Base-by-base conservation (phyloP, 1,139 yeast species). In the Blastobotrys proliferans region DNA sequence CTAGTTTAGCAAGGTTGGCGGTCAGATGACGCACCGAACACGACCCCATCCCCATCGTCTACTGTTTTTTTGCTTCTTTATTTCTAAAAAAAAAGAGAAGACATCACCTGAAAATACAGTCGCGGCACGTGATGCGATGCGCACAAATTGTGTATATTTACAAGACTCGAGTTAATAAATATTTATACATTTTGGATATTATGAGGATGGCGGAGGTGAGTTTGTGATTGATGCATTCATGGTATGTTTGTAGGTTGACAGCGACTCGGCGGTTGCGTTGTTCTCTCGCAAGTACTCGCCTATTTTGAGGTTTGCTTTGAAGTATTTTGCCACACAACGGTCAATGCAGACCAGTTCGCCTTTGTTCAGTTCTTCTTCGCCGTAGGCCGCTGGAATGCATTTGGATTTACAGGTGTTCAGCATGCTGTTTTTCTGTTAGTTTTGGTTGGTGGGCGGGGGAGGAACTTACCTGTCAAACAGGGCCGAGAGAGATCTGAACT, bases 281-380 rank as follows among this genome's bases (percentile, higher is more conserved):
- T 45, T 43, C 6, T 45, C 37, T 14, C 63, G 74, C 40, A 74
- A 67, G 50, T 61, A 66, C 27, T 68, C 69, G 1, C 95, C 95
- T 18, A 88, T 70, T 45, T 73, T 57, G 52, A 87, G 92, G 65
- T 92, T 92, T 51, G 95, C 85, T 58, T 87, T 96, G 58, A 94
- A 92, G 70, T 90, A 92, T 68, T 92, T 92, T 57, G 95, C 79
- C 49, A 92, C 97, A 72, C 99, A 92, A 72, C 98, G 81, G 69
- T 92, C 99, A 54, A 94, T 76, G 67, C 99, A 92, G 44, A 85
- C 75, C 38, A 90, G 79, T 68, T 92, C 98, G 58, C 78, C 83
- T 72, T 87, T 87, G 68, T 76, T 76, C 50, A 92, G 73, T 27
- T 88, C 96, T 13, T 77, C 74, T 57, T 88, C 97, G 16, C 87